Evolutionary conservation across 306 rosid species (phyloP).

Genomic region (Lathyrus aphaca): DNA sequence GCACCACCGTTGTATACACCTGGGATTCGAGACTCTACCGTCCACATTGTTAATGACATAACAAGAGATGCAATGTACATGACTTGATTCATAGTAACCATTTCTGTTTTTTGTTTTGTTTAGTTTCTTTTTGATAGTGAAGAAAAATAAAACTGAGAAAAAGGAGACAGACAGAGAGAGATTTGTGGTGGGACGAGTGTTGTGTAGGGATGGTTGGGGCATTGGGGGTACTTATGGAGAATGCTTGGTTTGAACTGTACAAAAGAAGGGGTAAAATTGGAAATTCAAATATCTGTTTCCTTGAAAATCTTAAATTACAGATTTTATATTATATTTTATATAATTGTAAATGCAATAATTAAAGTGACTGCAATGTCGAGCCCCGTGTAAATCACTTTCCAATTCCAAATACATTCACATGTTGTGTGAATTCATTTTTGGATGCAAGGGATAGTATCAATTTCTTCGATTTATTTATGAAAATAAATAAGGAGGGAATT

Average conservation of each 20-base stretch:
- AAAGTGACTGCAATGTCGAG: neutral
- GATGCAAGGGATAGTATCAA: neutral
- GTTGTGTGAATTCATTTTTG: neutral
- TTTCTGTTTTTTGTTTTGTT: slow-evolving; percentile 16
- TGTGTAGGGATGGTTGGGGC: slow-evolving; percentile 34
- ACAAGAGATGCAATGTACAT: slow-evolving; percentile 43
- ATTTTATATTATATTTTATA: no score
- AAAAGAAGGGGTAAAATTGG: slow-evolving; percentile 30
- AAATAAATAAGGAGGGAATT: neutral
- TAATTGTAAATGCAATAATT: neutral
- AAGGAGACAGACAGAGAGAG: neutral
- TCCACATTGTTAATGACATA: slow-evolving; percentile 50
- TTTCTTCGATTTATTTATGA: neutral
- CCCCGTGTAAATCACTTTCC: slow-evolving; percentile 15
- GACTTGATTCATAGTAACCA: slow-evolving; percentile 41
- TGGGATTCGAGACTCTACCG: slow-evolving; percentile 72
- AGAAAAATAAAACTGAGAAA: slow-evolving; percentile 4
- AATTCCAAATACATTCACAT: slow-evolving; percentile 6
- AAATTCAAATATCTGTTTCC: neutral
- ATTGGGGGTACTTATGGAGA: slow-evolving; percentile 71
- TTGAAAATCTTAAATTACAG: no score
- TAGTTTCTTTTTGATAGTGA: neutral
- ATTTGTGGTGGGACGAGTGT: slow-evolving; percentile 38
- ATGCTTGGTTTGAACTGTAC: neutral
- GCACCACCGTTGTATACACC: slow-evolving; percentile 74